Evolutionary conservation across 2,329 filamentous ascomycete genomes (phyloP).

Genomic region (Xylariaceae sp.): DNA sequence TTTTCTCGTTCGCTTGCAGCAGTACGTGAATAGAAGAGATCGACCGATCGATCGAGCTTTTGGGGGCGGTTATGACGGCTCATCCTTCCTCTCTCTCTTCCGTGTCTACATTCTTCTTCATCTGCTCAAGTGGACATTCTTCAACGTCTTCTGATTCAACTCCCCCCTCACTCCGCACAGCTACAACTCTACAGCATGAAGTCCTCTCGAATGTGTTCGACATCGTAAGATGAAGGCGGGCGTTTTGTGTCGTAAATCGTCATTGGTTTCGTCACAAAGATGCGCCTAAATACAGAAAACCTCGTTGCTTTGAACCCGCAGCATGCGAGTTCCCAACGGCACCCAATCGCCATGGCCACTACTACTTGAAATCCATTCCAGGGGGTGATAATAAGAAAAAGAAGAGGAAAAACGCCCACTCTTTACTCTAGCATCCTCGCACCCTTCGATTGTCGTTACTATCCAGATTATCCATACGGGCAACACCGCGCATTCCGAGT

Average conservation of each 20-base stretch:
- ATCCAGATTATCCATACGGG: slow-evolving; percentile 25
- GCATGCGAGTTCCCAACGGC: slow-evolving; percentile 19
- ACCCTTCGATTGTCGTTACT: slow-evolving; percentile 23
- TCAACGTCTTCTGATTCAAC: background rate
- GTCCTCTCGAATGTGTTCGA: slow-evolving; percentile 1
- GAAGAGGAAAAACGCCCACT: slow-evolving; percentile 10
- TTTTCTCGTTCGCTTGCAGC: background rate
- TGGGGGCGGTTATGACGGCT: background rate
- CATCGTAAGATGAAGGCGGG: background rate
- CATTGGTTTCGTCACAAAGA: slow-evolving; percentile 30
- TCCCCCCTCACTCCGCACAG: background rate
- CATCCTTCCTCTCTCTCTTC: background rate
- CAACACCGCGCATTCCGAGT: slow-evolving; percentile 18
- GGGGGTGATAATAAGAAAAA: slow-evolving; percentile 9
- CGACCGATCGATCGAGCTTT: too few relatives aligned
- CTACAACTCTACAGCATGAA: background rate
- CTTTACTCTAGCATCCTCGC: slow-evolving; percentile 23
- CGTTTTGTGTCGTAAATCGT: slow-evolving; percentile 30
- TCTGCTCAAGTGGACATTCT: slow-evolving; percentile 9
- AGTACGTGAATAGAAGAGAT: too few relatives aligned
- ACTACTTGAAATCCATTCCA: slow-evolving; percentile 16
- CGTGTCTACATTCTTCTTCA: background rate
- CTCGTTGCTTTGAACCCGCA: slow-evolving; percentile 25
- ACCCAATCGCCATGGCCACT: slow-evolving; percentile 19
- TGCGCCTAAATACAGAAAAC: slow-evolving; percentile 33